Percentiles rank a stretch among this genome's conserved stretches.
These are phyloP conservation scores for Cyberlindnera xylosilytica DNA, from an alignment of 805 yeast genomes.

Conservation along the genomic window DNA sequence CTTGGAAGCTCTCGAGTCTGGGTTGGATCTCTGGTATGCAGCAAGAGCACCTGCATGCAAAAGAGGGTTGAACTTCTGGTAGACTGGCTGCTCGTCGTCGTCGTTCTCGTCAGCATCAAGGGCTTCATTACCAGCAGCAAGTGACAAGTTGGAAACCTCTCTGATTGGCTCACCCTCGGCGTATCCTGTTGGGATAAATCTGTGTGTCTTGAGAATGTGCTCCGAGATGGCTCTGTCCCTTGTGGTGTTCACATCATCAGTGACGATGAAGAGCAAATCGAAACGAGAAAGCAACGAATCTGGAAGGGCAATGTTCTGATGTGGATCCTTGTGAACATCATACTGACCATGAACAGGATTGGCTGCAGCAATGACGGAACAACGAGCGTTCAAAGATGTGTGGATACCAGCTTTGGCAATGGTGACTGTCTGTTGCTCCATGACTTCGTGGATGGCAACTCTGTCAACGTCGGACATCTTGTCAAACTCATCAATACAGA, in stretches of 20 bases:
- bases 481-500: conserved; percentile 98
- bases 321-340: conserved; percentile 94
- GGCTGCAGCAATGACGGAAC: conserved; percentile 97
- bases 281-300: conserved; percentile 96
- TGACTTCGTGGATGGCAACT: conserved; percentile 98
- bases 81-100: conserved; percentile 45
- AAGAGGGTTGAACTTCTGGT: conserved; percentile 77
- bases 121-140: conserved; percentile 76
- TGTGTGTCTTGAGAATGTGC: conserved; percentile 91
- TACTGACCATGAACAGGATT: conserved; percentile 97
- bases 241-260: conserved; percentile 86
- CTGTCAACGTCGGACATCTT: conserved; percentile 96
- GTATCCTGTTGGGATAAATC: conserved; percentile 83
- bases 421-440: conserved; percentile 99
- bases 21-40: conserved; percentile 31
- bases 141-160: conserved; percentile 64
- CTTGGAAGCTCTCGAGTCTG: conserved; percentile 29
- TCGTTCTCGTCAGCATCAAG: conserved; percentile 43
- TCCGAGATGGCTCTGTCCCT: conserved; percentile 87
- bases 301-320: conserved; percentile 93
- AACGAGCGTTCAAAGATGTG: conserved; percentile 92
- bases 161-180: conserved; percentile 92
- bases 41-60: conserved; percentile 74
- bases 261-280: conserved; percentile 90
- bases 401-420: conserved; percentile 98